These are phyloP conservation scores for Paramecium sexaurelia DNA, from an alignment of 73 alveolate species.

Conservation along the genomic window DNA sequence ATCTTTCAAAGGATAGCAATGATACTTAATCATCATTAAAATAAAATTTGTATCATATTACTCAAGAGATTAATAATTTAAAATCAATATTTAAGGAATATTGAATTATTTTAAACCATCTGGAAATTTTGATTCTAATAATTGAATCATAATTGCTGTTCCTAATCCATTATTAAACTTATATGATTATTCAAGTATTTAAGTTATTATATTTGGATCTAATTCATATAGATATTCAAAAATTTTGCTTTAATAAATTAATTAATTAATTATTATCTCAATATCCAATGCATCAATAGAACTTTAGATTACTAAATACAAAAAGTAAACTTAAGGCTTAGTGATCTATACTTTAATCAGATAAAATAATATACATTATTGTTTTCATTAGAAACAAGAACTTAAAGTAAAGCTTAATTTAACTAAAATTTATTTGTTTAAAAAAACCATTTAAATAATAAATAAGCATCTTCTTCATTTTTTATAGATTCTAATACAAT, in stretches of 20 bases:
- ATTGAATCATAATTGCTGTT: neutral
- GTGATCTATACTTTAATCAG: neutral
- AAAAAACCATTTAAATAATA: neutral
- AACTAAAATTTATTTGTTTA: neutral
- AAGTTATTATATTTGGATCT: neutral
- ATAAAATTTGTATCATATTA: neutral
- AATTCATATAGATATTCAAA: neutral
- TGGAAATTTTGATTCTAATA: neutral
- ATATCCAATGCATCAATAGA: neutral
- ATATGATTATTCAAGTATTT: neutral
- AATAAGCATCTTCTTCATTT: neutral
- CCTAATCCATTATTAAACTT: neutral
- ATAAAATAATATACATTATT: neutral
- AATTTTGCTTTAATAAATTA: neutral
- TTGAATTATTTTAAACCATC: neutral
- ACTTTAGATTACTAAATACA: neutral
- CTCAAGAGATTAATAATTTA: neutral
- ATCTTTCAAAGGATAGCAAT: neutral
- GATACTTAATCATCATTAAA: constrained; percentile 9
- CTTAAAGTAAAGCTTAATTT: neutral
- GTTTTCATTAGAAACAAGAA: neutral
- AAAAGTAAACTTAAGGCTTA: neutral
- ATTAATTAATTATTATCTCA: neutral
- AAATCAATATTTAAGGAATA: neutral
- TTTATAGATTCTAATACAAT: neutral